Evolutionary conservation across 2,329 filamentous ascomycete genomes (phyloP), one percentile per base, ranked within the genome.

Genomic region (Huntiella moniliformis): DNA sequence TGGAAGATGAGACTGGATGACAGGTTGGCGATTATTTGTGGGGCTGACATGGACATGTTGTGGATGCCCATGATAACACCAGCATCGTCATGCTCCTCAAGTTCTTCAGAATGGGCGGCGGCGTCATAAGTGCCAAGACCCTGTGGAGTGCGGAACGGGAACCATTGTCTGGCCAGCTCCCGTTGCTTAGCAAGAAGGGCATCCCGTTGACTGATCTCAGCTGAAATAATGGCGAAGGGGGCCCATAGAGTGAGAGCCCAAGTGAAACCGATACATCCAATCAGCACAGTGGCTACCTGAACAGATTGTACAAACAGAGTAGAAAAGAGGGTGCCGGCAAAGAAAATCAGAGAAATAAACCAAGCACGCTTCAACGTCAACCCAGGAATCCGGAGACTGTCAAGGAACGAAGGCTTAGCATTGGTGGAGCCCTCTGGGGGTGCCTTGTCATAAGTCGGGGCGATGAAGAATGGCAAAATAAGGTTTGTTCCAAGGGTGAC

Each of bases 181-280:
- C 53, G 50, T 42, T 53, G 42, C 36, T 56, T 56, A 6, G 56
- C 53, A 17, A 66, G 58, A 13, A 62, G 52, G 36, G 79, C 76
- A 57, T 94, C 83, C 4, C 85, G 78, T 50, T 79, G 82, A 50
- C 81, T 82, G 51, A 96, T 87, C 60, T 96, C 88, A 4, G 84
- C 84, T 39, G 84, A 86, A 58, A 96, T 95, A 54, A 96, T 82
- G 35, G 88, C 87, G 65, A 88, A 96, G 0, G 88, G 88, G 0
- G 87, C 88, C 88, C 88, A 96, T 18, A 92, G 74, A 2, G 86
- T 86, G 55, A 95, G 66, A 16, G 87, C 86, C 88, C 88, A 96
- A 1, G 84, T 86, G 49, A 96, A 77, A 32, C 88, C 88, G 41
- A 93, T 77, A 17, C 91, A 64, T 1, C 78, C 83, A 47, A 94